Evolutionary conservation across 1,284 basidiomycete species (phyloP).

Genomic region (Laetiporus sulphureus): DNA sequence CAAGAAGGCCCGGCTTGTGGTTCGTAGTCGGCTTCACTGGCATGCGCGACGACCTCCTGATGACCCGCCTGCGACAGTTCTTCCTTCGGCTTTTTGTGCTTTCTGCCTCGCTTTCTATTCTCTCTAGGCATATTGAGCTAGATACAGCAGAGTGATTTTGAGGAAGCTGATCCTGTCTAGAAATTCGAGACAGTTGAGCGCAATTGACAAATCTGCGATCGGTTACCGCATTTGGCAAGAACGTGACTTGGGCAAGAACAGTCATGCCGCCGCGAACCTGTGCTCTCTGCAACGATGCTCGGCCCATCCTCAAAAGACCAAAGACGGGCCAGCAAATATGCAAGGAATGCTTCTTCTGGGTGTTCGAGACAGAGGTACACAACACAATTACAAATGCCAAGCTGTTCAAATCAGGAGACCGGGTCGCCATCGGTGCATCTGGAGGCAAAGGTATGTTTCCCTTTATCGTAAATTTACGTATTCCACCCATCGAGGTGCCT

Average conservation of each 20-base stretch:
- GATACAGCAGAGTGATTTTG: not conserved
- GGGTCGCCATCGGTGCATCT: constrained; percentile 95
- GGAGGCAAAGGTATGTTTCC: constrained; percentile 87
- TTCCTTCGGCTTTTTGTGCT: constrained; percentile 49
- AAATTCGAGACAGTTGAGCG: not conserved
- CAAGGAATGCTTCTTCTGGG: constrained; percentile 91
- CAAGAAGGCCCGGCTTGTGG: constrained; percentile 46
- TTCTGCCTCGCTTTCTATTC: constrained; percentile 71
- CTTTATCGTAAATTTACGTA: no score
- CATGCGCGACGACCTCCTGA: constrained; percentile 5
- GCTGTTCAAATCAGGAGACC: constrained; percentile 88
- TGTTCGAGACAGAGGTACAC: constrained; percentile 98
- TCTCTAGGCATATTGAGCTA: constrained; percentile 57
- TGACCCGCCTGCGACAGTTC: constrained; percentile 21
- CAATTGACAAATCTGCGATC: not conserved
- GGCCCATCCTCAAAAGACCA: constrained; percentile 89
- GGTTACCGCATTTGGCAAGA: not conserved
- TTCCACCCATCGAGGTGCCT: not conserved
- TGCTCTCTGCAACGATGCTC: constrained; percentile 67
- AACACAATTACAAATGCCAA: constrained; percentile 82
- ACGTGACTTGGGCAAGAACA: constrained; percentile 5
- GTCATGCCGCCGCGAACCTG: constrained; percentile 67
- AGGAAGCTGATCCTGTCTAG: not conserved
- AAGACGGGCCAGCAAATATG: constrained; percentile 98
- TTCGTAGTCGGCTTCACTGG: constrained; percentile 14